phyloP scores from a whole-genome alignment of 106 monocot genomes.

The Ottelia alismoides region DNA sequence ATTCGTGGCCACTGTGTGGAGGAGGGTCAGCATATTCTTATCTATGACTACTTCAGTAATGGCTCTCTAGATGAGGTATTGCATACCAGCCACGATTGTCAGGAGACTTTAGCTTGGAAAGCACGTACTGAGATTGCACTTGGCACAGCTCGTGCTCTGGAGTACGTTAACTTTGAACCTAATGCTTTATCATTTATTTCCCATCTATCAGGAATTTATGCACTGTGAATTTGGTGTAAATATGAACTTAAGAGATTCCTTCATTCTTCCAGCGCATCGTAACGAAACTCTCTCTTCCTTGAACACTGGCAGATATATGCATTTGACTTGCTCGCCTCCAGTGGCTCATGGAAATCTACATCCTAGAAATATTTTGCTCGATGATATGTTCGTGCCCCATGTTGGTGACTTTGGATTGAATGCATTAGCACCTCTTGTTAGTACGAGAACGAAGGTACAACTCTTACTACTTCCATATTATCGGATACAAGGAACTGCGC shows the following conservation, averaged over 20 bases:
- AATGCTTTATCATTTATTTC: background rate
- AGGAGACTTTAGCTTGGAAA: constrained; percentile 48
- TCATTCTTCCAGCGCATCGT: background rate
- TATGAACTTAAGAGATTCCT: background rate
- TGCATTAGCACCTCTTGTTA: constrained; percentile 20
- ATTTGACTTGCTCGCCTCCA: constrained; percentile 43
- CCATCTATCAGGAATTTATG: background rate
- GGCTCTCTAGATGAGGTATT: constrained; percentile 46
- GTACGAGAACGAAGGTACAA: constrained; percentile 17
- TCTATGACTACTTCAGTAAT: constrained; percentile 44
- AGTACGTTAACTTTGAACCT: constrained; percentile 28
- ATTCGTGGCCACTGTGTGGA: constrained; percentile 56
- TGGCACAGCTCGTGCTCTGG: constrained; percentile 53
- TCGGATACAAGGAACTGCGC: no score
- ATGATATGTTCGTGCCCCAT: constrained; percentile 31
- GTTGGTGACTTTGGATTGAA: constrained; percentile 42
- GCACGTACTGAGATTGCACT: constrained; percentile 37
- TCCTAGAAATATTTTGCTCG: constrained; percentile 54
- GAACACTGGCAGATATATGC: constrained; percentile 35
- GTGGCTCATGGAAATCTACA: constrained; percentile 52
- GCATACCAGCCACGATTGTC: constrained; percentile 11
- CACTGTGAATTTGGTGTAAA: background rate
- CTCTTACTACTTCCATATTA: no score
- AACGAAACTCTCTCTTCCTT: background rate
- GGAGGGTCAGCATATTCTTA: constrained; percentile 27